Conservation (phyloP, 2,329 filamentous ascomycete genomes). For the Sporothrix euskadiensis region DNA sequence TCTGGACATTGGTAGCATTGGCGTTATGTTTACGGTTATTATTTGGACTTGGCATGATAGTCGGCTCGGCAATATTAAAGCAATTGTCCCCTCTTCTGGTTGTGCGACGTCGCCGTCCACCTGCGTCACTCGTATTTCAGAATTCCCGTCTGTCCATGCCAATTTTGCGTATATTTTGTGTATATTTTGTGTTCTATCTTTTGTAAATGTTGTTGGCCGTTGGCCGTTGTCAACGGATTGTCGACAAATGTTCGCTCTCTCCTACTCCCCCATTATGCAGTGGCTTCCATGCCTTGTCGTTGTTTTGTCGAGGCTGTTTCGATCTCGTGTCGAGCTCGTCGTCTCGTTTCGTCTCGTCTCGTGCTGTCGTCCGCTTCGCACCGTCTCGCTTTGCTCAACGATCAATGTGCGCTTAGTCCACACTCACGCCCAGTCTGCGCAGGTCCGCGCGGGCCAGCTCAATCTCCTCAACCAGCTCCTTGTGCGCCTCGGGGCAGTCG, state of each 20-base stretch:
- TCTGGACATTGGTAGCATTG: not conserved
- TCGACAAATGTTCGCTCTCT: not conserved
- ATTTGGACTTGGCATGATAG: not conserved
- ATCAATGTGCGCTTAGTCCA: conserved; percentile 57
- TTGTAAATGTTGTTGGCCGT: not conserved
- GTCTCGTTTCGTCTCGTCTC: not conserved
- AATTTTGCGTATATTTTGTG: not conserved
- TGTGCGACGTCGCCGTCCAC: too few species aligned
- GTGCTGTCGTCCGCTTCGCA: not conserved
- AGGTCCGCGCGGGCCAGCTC: conserved; percentile 73
- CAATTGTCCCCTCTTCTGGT: too few species aligned
- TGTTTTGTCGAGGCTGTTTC: not conserved
- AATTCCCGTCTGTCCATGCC: not conserved
- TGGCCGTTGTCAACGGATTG: not conserved
- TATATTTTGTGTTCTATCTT: not conserved
- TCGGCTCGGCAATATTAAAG: not conserved
- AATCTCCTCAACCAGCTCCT: conserved; percentile 85
- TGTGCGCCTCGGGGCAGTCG: conserved; percentile 87
- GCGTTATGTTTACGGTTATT: not conserved
- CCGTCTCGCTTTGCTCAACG: not conserved
- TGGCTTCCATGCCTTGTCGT: not conserved
- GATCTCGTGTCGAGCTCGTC: too few species aligned
- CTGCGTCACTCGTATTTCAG: not conserved
- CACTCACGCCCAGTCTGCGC: conserved; percentile 71
- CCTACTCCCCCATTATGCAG: not conserved